These are phyloP conservation scores for Cercospora sojina DNA, from an alignment of 2,329 filamentous ascomycete genomes.

Conservation along the genomic window DNA sequence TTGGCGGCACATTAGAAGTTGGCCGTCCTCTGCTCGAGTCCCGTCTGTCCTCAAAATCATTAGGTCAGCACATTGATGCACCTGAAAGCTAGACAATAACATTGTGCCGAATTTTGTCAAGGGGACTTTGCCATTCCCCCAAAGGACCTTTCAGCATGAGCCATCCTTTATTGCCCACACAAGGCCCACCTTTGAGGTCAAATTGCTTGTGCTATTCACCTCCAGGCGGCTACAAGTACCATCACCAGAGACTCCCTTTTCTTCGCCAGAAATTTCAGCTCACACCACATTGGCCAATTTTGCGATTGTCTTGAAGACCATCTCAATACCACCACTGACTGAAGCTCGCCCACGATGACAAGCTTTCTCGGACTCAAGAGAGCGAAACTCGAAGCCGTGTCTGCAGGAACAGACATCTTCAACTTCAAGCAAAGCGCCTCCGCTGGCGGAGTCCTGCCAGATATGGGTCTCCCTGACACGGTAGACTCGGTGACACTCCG, in stretches of 20 bases:
- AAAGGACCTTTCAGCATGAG: not conserved
- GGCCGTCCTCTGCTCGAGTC: not conserved
- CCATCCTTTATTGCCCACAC: not conserved
- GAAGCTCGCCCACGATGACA: not conserved
- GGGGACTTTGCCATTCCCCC: not conserved
- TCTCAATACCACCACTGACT: not conserved
- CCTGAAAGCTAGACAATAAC: not conserved
- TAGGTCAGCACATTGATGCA: not conserved
- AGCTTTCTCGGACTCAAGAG: not conserved
- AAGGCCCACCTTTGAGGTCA: not conserved
- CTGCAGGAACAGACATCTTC: not conserved
- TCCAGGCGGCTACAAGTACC: not conserved
- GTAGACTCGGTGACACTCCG: not conserved
- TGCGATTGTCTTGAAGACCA: not conserved
- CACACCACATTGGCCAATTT: not conserved
- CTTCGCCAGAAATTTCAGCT: not conserved
- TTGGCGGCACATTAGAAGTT: too few species aligned
- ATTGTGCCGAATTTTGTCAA: not conserved
- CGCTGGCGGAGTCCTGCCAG: not conserved
- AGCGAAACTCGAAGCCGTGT: not conserved
- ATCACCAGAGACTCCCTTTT: not conserved
- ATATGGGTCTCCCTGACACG: not conserved
- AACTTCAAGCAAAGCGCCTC: not conserved
- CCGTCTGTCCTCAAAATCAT: not conserved
- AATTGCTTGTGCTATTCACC: not conserved